Conservation (phyloP, 2,329 filamentous ascomycete species). For the Neonectria faginata region DNA sequence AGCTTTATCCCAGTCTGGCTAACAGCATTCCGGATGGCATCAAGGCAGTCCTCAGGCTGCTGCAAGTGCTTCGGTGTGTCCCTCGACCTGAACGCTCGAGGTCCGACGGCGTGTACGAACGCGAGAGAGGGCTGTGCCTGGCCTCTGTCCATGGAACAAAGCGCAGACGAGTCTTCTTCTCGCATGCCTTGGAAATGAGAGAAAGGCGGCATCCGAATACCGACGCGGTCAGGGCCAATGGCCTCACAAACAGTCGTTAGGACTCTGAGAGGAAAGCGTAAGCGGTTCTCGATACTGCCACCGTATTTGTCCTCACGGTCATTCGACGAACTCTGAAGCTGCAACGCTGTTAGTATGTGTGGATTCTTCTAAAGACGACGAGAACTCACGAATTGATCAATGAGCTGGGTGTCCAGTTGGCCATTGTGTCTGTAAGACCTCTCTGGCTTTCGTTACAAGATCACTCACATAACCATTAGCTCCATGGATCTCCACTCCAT, state of each 20-base stretch:
- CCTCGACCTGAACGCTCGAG: constrained; percentile 59
- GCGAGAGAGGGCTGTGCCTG: constrained; percentile 66
- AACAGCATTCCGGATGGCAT: constrained; percentile 50
- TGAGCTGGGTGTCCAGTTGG: constrained; percentile 37
- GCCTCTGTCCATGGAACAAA: constrained; percentile 68
- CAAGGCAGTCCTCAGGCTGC: constrained; percentile 51
- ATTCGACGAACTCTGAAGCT: constrained; percentile 60
- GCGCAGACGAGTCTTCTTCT: constrained; percentile 65
- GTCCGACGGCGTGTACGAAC: constrained; percentile 72
- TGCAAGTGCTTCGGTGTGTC: constrained; percentile 46
- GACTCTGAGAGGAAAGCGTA: constrained; percentile 62
- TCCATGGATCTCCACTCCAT: constrained; percentile 73
- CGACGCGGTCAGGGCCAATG: constrained; percentile 64
- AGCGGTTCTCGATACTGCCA: constrained; percentile 65
- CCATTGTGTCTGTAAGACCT: neutral
- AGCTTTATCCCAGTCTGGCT: constrained; percentile 42
- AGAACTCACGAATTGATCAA: constrained; percentile 68
- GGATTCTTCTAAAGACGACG: too few relatives aligned
- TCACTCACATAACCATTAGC: constrained; percentile 68
- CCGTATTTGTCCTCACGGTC: constrained; percentile 65
- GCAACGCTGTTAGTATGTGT: neutral
- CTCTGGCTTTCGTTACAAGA: too few relatives aligned
- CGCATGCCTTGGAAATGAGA: constrained; percentile 72
- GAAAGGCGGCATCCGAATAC: constrained; percentile 71
- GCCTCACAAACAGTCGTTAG: constrained; percentile 56